Percentiles rank a stretch among this genome's conserved stretches.
phyloP scores from a whole-genome alignment of 179 eudicot genomes.

The Pouteria campechiana region DNA sequence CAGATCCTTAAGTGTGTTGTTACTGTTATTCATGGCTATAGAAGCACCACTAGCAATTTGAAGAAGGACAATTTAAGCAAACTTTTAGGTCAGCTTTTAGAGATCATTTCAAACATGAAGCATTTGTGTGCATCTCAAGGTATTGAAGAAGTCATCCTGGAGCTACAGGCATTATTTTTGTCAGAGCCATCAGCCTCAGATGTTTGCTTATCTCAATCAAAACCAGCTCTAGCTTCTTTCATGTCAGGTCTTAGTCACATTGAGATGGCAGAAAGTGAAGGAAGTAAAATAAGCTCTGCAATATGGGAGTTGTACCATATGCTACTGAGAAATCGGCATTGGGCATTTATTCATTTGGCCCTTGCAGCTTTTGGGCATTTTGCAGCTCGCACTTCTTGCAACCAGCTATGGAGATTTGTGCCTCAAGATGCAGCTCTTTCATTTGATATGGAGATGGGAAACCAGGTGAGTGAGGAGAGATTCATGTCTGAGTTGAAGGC shows the following conservation, averaged over 20 bases:
- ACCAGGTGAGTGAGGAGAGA: conserved; percentile 39
- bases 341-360: conserved; percentile 81
- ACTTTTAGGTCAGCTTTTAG: conserved; percentile 56
- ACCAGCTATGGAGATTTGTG: conserved; percentile 78
- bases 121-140: conserved; percentile 46
- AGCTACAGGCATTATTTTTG: conserved; percentile 58
- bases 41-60: conserved; percentile 18
- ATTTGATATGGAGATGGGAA: conserved; percentile 53
- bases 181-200: conserved; percentile 27
- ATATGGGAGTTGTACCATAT: conserved; percentile 64
- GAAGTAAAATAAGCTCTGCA: conserved; percentile 36
- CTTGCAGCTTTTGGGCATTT: conserved; percentile 71
- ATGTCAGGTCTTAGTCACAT: conserved; percentile 66
- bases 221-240: conserved; percentile 67
- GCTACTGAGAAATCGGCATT: conserved; percentile 72
- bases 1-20: conserved; percentile 50
- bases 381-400: conserved; percentile 79
- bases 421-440: conserved; percentile 87
- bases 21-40: conserved; percentile 34
- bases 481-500: conserved; percentile 78
- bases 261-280: conserved; percentile 46
- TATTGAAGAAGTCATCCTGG: conserved; percentile 62
- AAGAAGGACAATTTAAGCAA: conserved; percentile 35
- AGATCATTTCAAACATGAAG: conserved; percentile 43
- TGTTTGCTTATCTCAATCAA: conserved; percentile 41